These are phyloP conservation scores for Cercospora sp. DNA, from an alignment of 2,329 filamentous ascomycete species.

Conservation along the genomic window DNA sequence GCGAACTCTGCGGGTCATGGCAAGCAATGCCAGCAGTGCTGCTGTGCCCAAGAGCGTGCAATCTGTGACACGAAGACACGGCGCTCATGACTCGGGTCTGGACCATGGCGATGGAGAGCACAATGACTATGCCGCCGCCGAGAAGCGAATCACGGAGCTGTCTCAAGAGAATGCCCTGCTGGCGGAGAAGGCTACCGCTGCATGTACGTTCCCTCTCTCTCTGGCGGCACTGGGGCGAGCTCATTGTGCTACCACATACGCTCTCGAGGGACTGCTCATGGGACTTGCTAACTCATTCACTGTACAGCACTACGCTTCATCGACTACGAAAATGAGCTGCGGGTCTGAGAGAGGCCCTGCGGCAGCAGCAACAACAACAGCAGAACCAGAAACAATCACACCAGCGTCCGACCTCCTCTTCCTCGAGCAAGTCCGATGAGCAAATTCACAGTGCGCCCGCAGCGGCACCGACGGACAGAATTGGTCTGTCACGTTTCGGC, in stretches of 20 bases:
- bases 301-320: conserved; percentile 54
- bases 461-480: conserved; percentile 29
- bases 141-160: conserved; percentile 59
- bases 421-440: conserved; percentile 24
- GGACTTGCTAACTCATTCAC: neutral
- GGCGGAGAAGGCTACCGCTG: conserved; percentile 68
- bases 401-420: conserved; percentile 24
- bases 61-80: conserved; percentile 28
- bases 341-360: conserved; percentile 54
- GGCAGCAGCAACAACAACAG: conserved; percentile 20
- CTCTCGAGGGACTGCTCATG: neutral
- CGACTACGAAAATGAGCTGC: conserved; percentile 78
- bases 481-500: conserved; percentile 45
- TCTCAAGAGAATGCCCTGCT: conserved; percentile 69
- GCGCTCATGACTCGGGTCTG: conserved; percentile 52
- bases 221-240: neutral
- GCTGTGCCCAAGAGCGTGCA: conserved; percentile 30
- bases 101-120: conserved; percentile 57
- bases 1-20: conserved; percentile 27
- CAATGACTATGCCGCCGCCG: conserved; percentile 23
- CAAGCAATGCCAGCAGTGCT: conserved; percentile 28
- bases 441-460: conserved; percentile 10
- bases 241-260: neutral
- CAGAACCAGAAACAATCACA: conserved; percentile 30
- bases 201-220: conserved; percentile 46